Percentiles rank a stretch among this genome's conserved stretches.
phyloP scores from a whole-genome alignment of 1,284 basidiomycete species.

The Singerocomus rubriflavus region DNA sequence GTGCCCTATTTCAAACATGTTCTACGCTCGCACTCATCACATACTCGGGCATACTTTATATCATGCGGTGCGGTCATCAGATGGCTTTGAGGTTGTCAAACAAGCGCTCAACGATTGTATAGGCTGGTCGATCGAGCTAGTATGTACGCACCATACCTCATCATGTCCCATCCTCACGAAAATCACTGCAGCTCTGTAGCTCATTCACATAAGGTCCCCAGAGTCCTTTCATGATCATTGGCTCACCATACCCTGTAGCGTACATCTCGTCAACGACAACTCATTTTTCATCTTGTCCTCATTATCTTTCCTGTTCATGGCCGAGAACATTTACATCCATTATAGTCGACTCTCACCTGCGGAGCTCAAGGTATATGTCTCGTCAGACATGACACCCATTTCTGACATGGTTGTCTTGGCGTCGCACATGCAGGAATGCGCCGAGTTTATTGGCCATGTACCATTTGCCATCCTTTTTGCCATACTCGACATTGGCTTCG shows the following conservation, averaged over 20 bases:
- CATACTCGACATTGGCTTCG: slow-evolving; percentile 21
- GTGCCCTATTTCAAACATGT: no score
- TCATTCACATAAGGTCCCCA: slow-evolving; percentile 27
- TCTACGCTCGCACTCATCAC: neutral
- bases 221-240: no score
- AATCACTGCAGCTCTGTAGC: slow-evolving; percentile 24
- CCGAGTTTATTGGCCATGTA: slow-evolving; percentile 12
- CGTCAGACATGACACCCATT: neutral
- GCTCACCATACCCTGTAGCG: slow-evolving; percentile 15
- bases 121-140: slow-evolving; percentile 26
- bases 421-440: slow-evolving; percentile 12
- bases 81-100: slow-evolving; percentile 23
- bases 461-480: slow-evolving; percentile 21
- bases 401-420: neutral
- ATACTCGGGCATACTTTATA: slow-evolving; percentile 17
- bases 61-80: slow-evolving; percentile 16
- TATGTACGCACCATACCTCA: slow-evolving; percentile 2
- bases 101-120: slow-evolving; percentile 14
- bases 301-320: slow-evolving; percentile 17
- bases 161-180: neutral
- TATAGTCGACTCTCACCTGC: slow-evolving; percentile 24
- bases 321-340: slow-evolving; percentile 23
- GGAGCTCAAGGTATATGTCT: slow-evolving; percentile 24
- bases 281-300: slow-evolving; percentile 12
- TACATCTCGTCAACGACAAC: slow-evolving; percentile 19